phyloP scores from a whole-genome alignment of 2,329 filamentous ascomycete species.

The Ceratocystis cacaofunesta region DNA sequence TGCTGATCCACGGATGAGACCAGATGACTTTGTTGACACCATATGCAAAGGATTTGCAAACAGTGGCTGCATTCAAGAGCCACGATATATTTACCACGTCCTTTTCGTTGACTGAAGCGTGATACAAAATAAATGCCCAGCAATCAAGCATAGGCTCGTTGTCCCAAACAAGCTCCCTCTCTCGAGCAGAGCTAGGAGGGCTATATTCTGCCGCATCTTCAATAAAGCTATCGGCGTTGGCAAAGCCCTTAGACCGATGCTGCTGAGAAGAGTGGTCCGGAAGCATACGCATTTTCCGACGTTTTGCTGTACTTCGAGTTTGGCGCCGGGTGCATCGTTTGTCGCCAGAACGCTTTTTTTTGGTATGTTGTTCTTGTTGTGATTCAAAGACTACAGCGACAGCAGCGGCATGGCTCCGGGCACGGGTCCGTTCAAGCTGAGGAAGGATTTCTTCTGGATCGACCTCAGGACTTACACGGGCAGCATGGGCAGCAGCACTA shows the following conservation, averaged over 20 bases:
- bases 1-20: background rate
- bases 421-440: conserved; percentile 12
- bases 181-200: background rate
- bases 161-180: background rate
- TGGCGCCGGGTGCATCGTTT: background rate
- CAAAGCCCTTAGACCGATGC: background rate
- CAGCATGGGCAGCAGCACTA: conserved; percentile 1
- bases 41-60: conserved; percentile 2
- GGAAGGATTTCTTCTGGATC: conserved; percentile 8
- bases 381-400: conserved; percentile 1
- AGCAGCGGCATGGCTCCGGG: conserved; percentile 13
- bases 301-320: conserved; percentile 4
- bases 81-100: conserved; percentile 1
- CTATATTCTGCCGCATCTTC: background rate
- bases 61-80: background rate
- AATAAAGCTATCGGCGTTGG: too few relatives aligned
- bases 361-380: background rate
- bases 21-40: background rate
- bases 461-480: background rate
- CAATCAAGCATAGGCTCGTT: conserved; percentile 9
- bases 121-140: conserved; percentile 7
- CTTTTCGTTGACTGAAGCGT: conserved; percentile 6
- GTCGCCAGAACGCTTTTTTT: background rate
- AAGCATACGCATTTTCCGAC: background rate
- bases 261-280: background rate